Evolutionary conservation across 805 yeast species (phyloP).

Genomic region (Lachancea thermotolerans): DNA sequence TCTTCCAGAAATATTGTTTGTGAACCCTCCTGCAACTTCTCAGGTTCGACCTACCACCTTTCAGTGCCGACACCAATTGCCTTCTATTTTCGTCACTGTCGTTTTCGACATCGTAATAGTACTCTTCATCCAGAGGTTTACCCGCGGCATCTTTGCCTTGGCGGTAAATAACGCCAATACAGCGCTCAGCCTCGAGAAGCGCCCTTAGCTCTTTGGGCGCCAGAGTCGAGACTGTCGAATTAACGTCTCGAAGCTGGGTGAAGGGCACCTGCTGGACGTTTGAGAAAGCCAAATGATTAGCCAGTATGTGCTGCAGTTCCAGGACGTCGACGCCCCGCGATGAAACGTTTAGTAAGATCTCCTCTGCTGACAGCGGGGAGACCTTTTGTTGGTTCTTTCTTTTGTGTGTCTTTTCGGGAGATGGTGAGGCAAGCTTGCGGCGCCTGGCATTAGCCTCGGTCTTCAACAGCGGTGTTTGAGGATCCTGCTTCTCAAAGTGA

Average conservation of each 20-base stretch:
- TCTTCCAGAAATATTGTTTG: slow-evolving; percentile 59
- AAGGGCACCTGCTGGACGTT: slow-evolving; percentile 83
- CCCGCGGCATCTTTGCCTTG: slow-evolving; percentile 96
- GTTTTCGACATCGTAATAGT: slow-evolving; percentile 79
- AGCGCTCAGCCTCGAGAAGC: slow-evolving; percentile 39
- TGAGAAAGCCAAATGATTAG: slow-evolving; percentile 86
- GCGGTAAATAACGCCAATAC: slow-evolving; percentile 85
- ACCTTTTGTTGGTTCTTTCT: slow-evolving; percentile 23
- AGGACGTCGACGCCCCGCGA: slow-evolving; percentile 36
- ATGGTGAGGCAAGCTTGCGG: slow-evolving; percentile 9
- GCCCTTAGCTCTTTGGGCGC: slow-evolving; percentile 40
- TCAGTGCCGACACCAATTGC: slow-evolving; percentile 60
- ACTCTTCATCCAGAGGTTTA: slow-evolving; percentile 87
- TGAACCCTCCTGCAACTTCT: slow-evolving; percentile 90
- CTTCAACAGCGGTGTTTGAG: not conserved
- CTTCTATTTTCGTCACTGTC: slow-evolving; percentile 70
- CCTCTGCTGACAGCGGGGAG: slow-evolving; percentile 19
- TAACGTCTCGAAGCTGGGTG: slow-evolving; percentile 57
- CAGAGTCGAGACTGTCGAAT: slow-evolving; percentile 45
- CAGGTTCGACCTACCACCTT: slow-evolving; percentile 71
- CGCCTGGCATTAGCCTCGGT: slow-evolving; percentile 4
- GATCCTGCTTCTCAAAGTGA: not conserved
- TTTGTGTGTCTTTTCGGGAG: slow-evolving; percentile 9
- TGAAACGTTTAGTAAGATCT: slow-evolving; percentile 17
- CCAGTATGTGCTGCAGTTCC: slow-evolving; percentile 57